Conservation (phyloP, 2,329 filamentous ascomycete genomes). For the Botryotinia globosa region DNA sequence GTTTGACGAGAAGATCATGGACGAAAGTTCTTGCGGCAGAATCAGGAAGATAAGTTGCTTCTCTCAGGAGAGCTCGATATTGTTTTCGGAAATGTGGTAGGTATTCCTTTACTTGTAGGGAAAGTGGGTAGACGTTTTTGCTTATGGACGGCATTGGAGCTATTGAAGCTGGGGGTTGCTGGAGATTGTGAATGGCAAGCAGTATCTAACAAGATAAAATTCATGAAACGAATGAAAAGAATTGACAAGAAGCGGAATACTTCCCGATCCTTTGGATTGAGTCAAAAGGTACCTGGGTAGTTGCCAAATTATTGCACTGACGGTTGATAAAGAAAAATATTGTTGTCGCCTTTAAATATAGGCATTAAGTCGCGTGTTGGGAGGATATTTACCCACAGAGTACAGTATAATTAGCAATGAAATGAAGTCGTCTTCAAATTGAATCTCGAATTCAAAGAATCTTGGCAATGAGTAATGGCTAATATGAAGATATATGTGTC, state of each 20-base stretch:
- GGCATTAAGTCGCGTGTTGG: neutral
- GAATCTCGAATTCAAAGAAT: neutral
- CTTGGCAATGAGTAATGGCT: neutral
- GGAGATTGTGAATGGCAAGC: neutral
- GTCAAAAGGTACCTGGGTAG: neutral
- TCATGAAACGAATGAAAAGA: neutral
- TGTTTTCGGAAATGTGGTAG: constrained; percentile 40
- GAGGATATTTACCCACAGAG: neutral
- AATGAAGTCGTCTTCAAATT: neutral
- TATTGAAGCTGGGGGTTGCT: neutral
- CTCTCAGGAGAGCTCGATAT: constrained; percentile 59
- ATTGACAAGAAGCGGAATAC: neutral
- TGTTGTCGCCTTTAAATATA: neutral
- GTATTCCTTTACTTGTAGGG: neutral
- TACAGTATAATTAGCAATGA: neutral
- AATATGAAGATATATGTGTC: neutral
- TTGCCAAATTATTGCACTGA: neutral
- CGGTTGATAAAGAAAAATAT: neutral
- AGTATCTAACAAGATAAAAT: neutral
- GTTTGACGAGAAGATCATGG: constrained; percentile 43
- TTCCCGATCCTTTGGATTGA: neutral
- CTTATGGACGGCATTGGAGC: neutral
- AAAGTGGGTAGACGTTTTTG: neutral
- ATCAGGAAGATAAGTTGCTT: constrained; percentile 57
- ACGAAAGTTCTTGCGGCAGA: constrained; percentile 48